phyloP scores from a whole-genome alignment of 2,329 filamentous ascomycete genomes.

The Botrytis medusae region DNA sequence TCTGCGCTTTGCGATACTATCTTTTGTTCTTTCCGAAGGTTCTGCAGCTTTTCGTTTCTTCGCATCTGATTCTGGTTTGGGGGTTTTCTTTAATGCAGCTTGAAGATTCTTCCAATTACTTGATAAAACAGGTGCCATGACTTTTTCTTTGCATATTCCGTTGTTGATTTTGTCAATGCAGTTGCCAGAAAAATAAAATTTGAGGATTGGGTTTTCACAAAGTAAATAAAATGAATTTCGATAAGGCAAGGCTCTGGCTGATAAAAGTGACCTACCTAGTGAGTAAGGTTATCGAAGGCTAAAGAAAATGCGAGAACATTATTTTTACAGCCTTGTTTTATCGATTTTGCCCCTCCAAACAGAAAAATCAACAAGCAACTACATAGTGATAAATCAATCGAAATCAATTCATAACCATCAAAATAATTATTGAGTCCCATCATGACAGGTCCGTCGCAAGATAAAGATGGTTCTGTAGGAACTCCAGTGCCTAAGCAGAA shows the following conservation, averaged over 20 bases:
- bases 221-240: constrained; percentile 26
- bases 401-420: constrained; percentile 17
- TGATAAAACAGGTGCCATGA: constrained; percentile 48
- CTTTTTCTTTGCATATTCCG: not conserved
- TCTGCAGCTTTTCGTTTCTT: constrained; percentile 36
- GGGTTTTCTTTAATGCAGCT: constrained; percentile 52
- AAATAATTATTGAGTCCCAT: constrained; percentile 38
- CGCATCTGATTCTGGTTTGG: constrained; percentile 36
- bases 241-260: not conserved
- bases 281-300: not conserved
- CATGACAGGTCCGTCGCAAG: constrained; percentile 54
- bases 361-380: not conserved
- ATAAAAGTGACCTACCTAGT: not conserved
- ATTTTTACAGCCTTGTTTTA: not conserved
- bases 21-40: constrained; percentile 36
- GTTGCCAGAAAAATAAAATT: constrained; percentile 11
- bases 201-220: not conserved
- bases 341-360: not conserved
- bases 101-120: constrained; percentile 81
- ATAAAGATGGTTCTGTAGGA: constrained; percentile 48
- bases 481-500: constrained; percentile 63
- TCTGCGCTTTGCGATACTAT: constrained; percentile 40
- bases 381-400: not conserved
- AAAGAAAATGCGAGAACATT: not conserved
- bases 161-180: not conserved